Base-by-base conservation (phyloP, 2,329 filamentous ascomycete species). In the Metarhizium guizhouense region DNA sequence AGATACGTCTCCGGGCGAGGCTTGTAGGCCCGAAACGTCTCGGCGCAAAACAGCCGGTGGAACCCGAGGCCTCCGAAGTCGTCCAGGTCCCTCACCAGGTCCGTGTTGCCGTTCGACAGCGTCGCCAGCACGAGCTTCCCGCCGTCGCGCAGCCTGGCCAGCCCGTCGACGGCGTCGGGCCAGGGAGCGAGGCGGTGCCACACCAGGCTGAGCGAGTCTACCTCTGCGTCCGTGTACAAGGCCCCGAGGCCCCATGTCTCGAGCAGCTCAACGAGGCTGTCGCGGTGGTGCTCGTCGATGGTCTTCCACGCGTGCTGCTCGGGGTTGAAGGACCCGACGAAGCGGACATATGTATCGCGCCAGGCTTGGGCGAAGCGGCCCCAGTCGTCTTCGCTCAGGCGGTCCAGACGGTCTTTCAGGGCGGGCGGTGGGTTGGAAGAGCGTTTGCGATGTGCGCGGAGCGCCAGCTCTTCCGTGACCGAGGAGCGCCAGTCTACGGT, bases 141-240 rank as follows among this genome's bases (percentile, higher is more conserved):
- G 30, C 59, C 54, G 38, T 90, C 54, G n/a, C 59, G 56, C 47
- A 92, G 70, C 49, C 73, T 67, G 2, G 69, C 65, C 25, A 93
- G 68, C 0, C 86, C 88, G 0, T 60, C 62, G 1, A 74, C 69
- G 1, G 81, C 74, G 65, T 93, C 89, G 0, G 74, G 59, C 88
- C 88, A 93, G 0, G 88, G 85, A 25, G 74, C 73, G 3, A 94
- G 76, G 6, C 76, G 78, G 67, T 94, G 89, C 90, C 88, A 94
- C 47, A 82, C 77, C 3, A 82, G 73, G 61, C 82, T 85, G 53
- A 92, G 79, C 29, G 77, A 76, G 62, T 82, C 74, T 56, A 87
- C 72, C 67, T 91, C 84, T 8, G 78, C 74, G 45, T 85, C 77
- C 14, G 75, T 74, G 70, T 83, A 91, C 1, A 90, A 70, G 0